Percentiles rank a stretch among this genome's conserved stretches.
Evolutionary conservation across 2,329 filamentous ascomycete species (phyloP).

Genomic region (Pleomassaria siparia): DNA sequence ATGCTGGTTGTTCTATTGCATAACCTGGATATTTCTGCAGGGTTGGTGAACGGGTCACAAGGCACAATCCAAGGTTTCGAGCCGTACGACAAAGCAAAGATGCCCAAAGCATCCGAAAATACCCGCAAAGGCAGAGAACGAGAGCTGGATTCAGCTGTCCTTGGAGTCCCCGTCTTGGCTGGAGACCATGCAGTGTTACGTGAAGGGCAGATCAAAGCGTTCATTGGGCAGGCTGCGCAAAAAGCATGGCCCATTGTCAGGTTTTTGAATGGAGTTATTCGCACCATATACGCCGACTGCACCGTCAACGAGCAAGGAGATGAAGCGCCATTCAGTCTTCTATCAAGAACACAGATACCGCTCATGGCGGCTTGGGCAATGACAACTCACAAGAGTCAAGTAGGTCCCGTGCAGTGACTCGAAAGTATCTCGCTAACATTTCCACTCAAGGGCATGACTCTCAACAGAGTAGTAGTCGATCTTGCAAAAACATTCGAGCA

Average conservation of each 20-base stretch:
- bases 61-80: constrained; percentile 42
- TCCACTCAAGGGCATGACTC: constrained; percentile 58
- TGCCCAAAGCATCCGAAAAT: constrained; percentile 15
- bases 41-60: constrained; percentile 41
- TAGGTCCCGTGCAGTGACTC: constrained; percentile 3
- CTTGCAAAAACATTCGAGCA: constrained; percentile 55
- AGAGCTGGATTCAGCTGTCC: not conserved
- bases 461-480: constrained; percentile 61
- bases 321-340: constrained; percentile 48
- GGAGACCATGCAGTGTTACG: constrained; percentile 43
- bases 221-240: constrained; percentile 35
- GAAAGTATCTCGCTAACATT: not conserved
- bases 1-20: constrained; percentile 54
- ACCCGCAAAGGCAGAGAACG: not conserved
- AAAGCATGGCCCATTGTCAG: constrained; percentile 55
- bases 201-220: constrained; percentile 38
- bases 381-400: constrained; percentile 62
- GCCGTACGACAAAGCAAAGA: constrained; percentile 25
- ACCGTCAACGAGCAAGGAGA: constrained; percentile 52
- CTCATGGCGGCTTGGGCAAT: constrained; percentile 63
- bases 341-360: constrained; percentile 63
- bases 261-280: constrained; percentile 52
- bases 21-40: constrained; percentile 35
- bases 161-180: not conserved
- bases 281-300: constrained; percentile 56